Evolutionary conservation across 345 rosid genomes (phyloP), one percentile per base, ranked within the genome.

Genomic region (Heritiera littoralis): DNA sequence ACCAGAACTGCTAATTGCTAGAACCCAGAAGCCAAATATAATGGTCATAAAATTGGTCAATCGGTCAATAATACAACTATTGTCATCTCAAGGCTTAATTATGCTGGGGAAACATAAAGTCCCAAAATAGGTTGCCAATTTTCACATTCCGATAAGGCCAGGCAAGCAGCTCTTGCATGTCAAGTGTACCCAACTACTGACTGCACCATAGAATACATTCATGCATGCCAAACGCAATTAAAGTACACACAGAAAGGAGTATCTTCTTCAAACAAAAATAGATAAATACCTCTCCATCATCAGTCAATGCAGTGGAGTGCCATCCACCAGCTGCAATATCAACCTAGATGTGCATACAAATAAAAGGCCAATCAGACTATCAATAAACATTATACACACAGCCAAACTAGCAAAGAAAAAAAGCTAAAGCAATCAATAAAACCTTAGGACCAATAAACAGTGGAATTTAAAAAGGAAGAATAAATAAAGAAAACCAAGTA

Each of bases 261-360:
- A 38, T 12, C 38, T 79, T 38, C 55, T 38, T 65, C 66, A 69
- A 35, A 41, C 40, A 20, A 71, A 77, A 81, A 70, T 3, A 66
- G 59, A 56, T 40, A 35, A 66, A 32, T 87, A 97, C 99, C 96
- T 94, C 96, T 66, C 97, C 96, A 23, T 89, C 89, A 30, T 86
- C 82, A 15, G 99, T 94, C 84, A 97, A 80, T 18, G 93, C 97
- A 78, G 97, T 92, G 70, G 99, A 97, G 85, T 97, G 99, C 99
- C 99, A 97, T 84, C 99, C 99, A 77, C 99, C 98, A 75, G 95
- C 98, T 78, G 98, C 99, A 77, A 97, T 97, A 87, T 94, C 99
- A 89, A 94, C 96, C 99, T 97, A 84, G 52, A 69, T 35, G 74
- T 15, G 69, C 72, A 84, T 23, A 73, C 23, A 68, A 12, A 75